Conservation (phyloP, 306 rosid species). For the Luffa aegyptiaca region DNA sequence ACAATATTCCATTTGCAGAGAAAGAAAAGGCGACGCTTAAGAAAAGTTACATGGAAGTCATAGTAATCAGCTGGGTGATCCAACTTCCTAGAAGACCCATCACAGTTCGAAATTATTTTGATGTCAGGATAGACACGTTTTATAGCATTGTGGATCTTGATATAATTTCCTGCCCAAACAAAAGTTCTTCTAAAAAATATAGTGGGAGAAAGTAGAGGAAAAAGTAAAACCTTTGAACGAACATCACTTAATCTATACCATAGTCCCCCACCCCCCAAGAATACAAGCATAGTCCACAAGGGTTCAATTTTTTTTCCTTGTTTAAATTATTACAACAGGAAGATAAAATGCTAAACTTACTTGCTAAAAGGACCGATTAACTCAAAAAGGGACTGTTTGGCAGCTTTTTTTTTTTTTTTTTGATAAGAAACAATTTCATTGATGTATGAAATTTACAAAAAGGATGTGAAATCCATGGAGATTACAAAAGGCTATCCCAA, state of each 20-base stretch:
- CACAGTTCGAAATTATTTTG: slow-evolving; percentile 79
- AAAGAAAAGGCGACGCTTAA: slow-evolving; percentile 11
- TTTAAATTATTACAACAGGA: background rate
- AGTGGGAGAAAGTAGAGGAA: background rate
- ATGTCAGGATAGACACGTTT: slow-evolving; percentile 70
- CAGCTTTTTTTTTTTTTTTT: too few relatives aligned
- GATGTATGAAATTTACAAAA: too few relatives aligned
- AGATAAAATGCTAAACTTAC: background rate
- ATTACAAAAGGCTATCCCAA: too few relatives aligned
- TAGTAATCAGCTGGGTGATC: slow-evolving; percentile 88
- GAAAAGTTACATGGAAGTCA: slow-evolving; percentile 73
- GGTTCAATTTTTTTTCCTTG: background rate
- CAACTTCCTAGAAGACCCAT: slow-evolving; percentile 50
- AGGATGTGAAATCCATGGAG: too few relatives aligned
- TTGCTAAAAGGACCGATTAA: background rate
- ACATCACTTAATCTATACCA: background rate
- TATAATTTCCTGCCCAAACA: slow-evolving; percentile 55
- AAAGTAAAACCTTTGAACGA: background rate
- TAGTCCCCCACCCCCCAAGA: background rate
- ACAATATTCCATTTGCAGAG: background rate
- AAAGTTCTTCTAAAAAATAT: background rate
- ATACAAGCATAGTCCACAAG: background rate
- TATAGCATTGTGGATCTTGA: slow-evolving; percentile 53
- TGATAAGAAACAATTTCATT: too few relatives aligned
- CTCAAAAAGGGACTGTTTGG: background rate